Evolutionary conservation across 345 rosid species (phyloP), one percentile per base, ranked within the genome.

Genomic region (Isatis tinctoria): DNA sequence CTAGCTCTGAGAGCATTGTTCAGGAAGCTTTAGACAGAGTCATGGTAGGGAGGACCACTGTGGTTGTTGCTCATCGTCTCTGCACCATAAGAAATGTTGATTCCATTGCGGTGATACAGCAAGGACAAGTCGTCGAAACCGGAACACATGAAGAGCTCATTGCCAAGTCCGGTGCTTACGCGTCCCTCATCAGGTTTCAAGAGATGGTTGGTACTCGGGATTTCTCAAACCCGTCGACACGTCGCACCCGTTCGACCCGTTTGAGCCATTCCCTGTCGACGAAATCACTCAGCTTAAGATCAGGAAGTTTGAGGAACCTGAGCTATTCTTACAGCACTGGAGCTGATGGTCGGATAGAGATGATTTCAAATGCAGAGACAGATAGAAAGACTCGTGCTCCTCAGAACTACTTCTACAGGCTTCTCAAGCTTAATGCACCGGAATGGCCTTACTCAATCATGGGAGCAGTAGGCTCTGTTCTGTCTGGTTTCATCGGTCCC

Each of bases 401-500:
- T 36, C 60, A 84, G 14, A 90, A 90, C n/a, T 95, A 95, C 82
- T 95, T 95, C 87, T 85, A 80, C 79, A 82, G 98, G 78, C 91
- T 95, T 64, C 92, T 95, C 78, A 92, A 87, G 77, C 86, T 95
- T 67, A 95, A 95, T 59, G 87, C 96, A 57, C 99, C 99, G 0
- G 99, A 95, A 62, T 95, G 99, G 99, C 99, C 99, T 58, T 95
- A 95, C 83, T 92, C 97, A 39, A 85, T 95, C 73, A 95, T 95
- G 98, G 99, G 97, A 26, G 98, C 97, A 0, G 59, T 88, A 60
- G 99, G 99, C 45, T 95, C 99, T 0, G 77, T 95, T 30, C 96
- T 95, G 3, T 87, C 98, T 9, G 99, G 99, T 62, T 95, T 95
- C 26, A 92, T 95, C 0, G 94, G 97, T 60, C 99, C 99, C 36